Evolutionary conservation across 1,284 basidiomycete species (phyloP), one percentile per base, ranked within the genome.

Genomic region (Trichosporon coremiiforme): DNA sequence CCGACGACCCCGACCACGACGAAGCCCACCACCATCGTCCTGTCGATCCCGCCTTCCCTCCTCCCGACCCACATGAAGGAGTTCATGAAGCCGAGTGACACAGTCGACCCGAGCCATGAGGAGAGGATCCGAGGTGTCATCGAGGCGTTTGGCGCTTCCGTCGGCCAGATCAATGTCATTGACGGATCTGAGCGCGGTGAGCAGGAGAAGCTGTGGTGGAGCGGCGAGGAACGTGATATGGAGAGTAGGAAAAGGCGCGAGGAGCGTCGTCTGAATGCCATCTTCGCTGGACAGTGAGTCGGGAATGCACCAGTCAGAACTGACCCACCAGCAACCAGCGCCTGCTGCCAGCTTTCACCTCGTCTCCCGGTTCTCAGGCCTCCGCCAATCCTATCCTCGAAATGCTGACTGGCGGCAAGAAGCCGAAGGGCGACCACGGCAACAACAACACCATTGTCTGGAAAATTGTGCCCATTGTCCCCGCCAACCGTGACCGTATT

Each of bases 1-100:
- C 57, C 57, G 38, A 22, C 64, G 10, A 53, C 67, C 0, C 68
- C 70, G 3, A 62, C 63, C 0, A 68, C 74, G 10, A 31, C 57
- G 0, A 67, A 75, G 78, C 91, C 92, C 1, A 91, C 90, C 73
- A 89, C 90, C 2, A 91, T 95, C 60, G 85, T 95, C 5, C 90
- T 95, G 76, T 92, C 92, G 25, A 89, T 92, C 75, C 90, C 91
- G 0, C 93, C 93, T 12, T 85, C 91, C 1, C 82, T 94, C 15
- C 83, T 88, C 13, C 85, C 87, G 25, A 84, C 87, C 2, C 78
- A 79, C 66, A 76, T 66, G 67, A 65, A 15, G 60, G 62, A 64
- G 66, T 67, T 33, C 45, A 57, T 33, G 72, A 47, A 33, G 66
- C 66, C 50, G 17, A 57, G 65, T n/a, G 75, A 84, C 15, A 81